These are phyloP conservation scores for Ogataea paraovalis DNA, from an alignment of 805 yeast species.

Conservation along the genomic window DNA sequence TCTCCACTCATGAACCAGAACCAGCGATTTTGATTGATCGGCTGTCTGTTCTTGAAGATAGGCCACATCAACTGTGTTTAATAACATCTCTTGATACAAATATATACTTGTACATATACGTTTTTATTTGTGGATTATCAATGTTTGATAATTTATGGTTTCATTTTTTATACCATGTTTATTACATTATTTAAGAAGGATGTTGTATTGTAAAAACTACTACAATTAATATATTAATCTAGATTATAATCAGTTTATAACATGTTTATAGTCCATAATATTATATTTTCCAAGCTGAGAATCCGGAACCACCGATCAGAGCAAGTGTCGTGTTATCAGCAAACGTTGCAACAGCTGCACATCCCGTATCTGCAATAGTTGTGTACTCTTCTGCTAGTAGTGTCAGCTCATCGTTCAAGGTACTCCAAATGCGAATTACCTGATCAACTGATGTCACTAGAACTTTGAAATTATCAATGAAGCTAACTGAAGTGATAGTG, in stretches of 20 bases:
- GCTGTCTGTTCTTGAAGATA: too few species aligned
- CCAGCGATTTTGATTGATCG: too few species aligned
- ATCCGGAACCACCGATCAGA: conserved; percentile 78
- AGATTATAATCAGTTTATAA: too few species aligned
- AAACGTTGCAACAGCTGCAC: conserved; percentile 41
- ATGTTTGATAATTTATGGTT: not conserved
- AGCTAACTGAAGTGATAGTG: conserved; percentile 66
- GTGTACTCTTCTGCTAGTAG: conserved; percentile 51
- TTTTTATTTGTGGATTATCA: not conserved
- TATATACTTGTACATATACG: conserved; percentile 2
- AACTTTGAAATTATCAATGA: conserved; percentile 30
- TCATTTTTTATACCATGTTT: not conserved
- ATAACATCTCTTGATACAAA: too few species aligned
- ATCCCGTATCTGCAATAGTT: conserved; percentile 89
- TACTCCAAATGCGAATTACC: conserved; percentile 60
- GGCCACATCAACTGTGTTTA: too few species aligned
- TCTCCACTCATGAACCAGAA: too few species aligned
- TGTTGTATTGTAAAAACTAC: not conserved
- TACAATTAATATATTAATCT: not conserved
- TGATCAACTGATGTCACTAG: conserved; percentile 84
- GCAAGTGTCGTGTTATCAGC: conserved; percentile 31
- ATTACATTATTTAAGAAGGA: not conserved
- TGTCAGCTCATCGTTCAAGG: conserved; percentile 28
- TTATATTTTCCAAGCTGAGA: conserved; percentile 30
- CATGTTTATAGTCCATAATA: too few species aligned